Conservation (phyloP, 2,329 filamentous ascomycete genomes). For the Curvularia lunata region DNA sequence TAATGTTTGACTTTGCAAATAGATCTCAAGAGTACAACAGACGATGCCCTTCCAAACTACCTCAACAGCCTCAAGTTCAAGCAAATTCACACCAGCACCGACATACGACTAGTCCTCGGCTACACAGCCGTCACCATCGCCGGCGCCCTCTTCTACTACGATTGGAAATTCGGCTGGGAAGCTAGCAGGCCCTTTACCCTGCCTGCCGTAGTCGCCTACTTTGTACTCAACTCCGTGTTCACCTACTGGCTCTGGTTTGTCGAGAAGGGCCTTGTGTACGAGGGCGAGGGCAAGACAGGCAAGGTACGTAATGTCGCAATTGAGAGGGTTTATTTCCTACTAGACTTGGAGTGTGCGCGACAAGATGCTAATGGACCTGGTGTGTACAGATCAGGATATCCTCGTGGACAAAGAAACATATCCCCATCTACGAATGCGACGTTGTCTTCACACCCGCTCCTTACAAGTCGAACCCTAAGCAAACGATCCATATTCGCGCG, state of each 20-base stretch:
- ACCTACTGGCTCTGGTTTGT: slow-evolving; percentile 85
- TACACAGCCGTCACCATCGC: slow-evolving; percentile 82
- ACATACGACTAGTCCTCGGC: slow-evolving; percentile 82
- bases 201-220: slow-evolving; percentile 79
- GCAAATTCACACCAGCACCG: slow-evolving; percentile 79
- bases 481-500: slow-evolving; percentile 63
- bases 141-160: slow-evolving; percentile 84
- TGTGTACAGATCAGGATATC: slow-evolving; percentile 70
- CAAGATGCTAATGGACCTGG: background rate
- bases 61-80: slow-evolving; percentile 85
- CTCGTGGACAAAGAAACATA: slow-evolving; percentile 77
- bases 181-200: slow-evolving; percentile 81
- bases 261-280: slow-evolving; percentile 82
- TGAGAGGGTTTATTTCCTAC: background rate
- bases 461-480: slow-evolving; percentile 36
- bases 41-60: slow-evolving; percentile 94
- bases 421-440: slow-evolving; percentile 78
- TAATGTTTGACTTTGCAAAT: slow-evolving; percentile 15
- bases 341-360: background rate
- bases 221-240: slow-evolving; percentile 76
- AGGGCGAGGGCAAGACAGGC: slow-evolving; percentile 72
- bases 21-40: slow-evolving; percentile 97
- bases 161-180: slow-evolving; percentile 92
- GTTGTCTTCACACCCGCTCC: slow-evolving; percentile 60
- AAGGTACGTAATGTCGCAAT: slow-evolving; percentile 57